These are phyloP conservation scores for Scheffersomyces segobiensis DNA, from an alignment of 1,139 yeast genomes.

Conservation along the genomic window DNA sequence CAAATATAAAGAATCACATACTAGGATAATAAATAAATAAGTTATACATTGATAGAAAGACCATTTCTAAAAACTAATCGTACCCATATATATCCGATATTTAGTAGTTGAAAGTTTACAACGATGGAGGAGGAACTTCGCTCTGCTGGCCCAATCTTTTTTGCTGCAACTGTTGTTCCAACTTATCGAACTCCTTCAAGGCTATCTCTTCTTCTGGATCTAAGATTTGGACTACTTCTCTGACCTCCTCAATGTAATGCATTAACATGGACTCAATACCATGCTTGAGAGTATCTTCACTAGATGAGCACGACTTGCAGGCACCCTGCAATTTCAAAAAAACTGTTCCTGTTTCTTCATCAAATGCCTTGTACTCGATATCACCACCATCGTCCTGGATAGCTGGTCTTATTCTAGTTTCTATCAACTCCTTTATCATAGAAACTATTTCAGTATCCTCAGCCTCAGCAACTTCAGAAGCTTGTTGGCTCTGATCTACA, in stretches of 20 bases:
- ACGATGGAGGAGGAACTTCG: slow-evolving; percentile 33
- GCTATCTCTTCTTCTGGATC: slow-evolving; percentile 54
- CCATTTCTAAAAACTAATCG: neutral
- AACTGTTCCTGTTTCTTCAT: slow-evolving; percentile 68
- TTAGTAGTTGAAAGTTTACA: slow-evolving; percentile 14
- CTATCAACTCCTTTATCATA: slow-evolving; percentile 61
- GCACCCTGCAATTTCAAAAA: slow-evolving; percentile 79
- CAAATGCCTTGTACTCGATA: slow-evolving; percentile 69
- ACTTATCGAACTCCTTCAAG: slow-evolving; percentile 68
- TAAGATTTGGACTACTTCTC: slow-evolving; percentile 67
- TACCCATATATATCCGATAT: neutral
- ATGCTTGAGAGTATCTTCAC: slow-evolving; percentile 74
- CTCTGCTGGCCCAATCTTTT: slow-evolving; percentile 9
- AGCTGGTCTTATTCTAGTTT: slow-evolving; percentile 64
- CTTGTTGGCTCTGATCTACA: slow-evolving; percentile 35
- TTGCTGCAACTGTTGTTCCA: slow-evolving; percentile 43
- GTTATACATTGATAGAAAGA: neutral
- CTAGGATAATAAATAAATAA: neutral
- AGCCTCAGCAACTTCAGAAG: slow-evolving; percentile 34
- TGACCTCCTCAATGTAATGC: slow-evolving; percentile 82
- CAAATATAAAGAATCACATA: too few species aligned
- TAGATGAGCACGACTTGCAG: slow-evolving; percentile 75
- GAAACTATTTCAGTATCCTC: slow-evolving; percentile 54
- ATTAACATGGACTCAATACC: slow-evolving; percentile 85
- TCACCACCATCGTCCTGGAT: slow-evolving; percentile 85